Evolutionary conservation across 192 early-diverging fungal genomes (phyloP).

Genomic region (Entomortierella beljakovae): DNA sequence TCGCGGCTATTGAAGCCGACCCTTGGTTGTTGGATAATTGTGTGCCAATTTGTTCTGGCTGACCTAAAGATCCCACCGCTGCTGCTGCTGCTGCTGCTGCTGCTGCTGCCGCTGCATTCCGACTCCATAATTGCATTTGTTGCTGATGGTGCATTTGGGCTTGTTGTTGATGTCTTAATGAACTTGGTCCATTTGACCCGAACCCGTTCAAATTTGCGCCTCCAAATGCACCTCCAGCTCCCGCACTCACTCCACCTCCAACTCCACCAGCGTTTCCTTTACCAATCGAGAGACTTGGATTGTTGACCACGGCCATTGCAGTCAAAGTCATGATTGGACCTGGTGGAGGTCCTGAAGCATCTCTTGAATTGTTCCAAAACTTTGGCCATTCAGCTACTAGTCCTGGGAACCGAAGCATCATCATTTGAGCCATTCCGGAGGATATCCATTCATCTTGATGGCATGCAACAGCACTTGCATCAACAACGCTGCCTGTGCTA

Average conservation of each 20-base stretch:
- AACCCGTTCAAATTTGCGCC: conserved; percentile 33
- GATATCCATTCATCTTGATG: conserved; percentile 52
- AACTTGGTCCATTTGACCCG: conserved; percentile 36
- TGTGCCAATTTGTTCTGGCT: background rate
- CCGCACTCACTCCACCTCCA: conserved; percentile 32
- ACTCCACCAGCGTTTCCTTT: conserved; percentile 43
- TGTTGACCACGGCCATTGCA: conserved; percentile 44
- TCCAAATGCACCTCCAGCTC: conserved; percentile 45
- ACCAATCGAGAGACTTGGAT: conserved; percentile 26
- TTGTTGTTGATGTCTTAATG: conserved; percentile 48
- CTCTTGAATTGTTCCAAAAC: conserved; percentile 49
- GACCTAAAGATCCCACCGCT: background rate
- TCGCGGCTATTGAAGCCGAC: background rate
- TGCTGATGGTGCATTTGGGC: conserved; percentile 55
- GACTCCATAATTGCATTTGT: conserved; percentile 51
- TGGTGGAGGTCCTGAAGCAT: conserved; percentile 36
- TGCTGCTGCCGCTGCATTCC: conserved; percentile 29
- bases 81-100: background rate
- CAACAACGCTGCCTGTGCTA: conserved; percentile 36
- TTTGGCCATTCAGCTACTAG: conserved; percentile 49
- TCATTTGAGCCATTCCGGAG: conserved; percentile 52
- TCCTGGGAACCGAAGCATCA: conserved; percentile 53
- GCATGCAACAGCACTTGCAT: conserved; percentile 18
- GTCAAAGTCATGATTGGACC: conserved; percentile 42
- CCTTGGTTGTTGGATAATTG: background rate